These are phyloP conservation scores for Babjeviella inositovora DNA, from an alignment of 805 yeast species.

Conservation along the genomic window DNA sequence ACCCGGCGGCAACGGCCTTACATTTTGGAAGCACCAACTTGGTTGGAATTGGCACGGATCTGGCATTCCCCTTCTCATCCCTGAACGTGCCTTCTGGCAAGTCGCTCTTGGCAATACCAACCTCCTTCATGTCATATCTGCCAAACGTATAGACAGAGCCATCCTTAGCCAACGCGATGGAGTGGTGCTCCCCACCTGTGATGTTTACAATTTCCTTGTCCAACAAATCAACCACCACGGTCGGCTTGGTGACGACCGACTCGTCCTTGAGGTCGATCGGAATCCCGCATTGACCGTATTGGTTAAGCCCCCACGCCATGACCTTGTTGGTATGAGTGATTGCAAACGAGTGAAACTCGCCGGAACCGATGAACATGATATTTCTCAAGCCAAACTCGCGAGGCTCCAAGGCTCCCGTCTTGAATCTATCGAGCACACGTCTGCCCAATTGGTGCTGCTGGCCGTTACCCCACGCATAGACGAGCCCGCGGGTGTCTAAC, in stretches of 20 bases:
- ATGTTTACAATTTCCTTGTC: slow-evolving; percentile 41
- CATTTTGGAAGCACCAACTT: slow-evolving; percentile 43
- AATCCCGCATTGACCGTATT: slow-evolving; percentile 91
- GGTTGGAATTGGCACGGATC: slow-evolving; percentile 81
- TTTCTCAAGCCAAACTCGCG: slow-evolving; percentile 72
- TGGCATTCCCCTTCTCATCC: slow-evolving; percentile 67
- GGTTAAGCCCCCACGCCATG: slow-evolving; percentile 89
- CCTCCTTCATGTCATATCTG: slow-evolving; percentile 83
- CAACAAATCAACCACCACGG: slow-evolving; percentile 48
- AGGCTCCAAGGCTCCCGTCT: slow-evolving; percentile 60
- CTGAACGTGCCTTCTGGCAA: slow-evolving; percentile 59
- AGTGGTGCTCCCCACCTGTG: slow-evolving; percentile 92
- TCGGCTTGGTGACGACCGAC: slow-evolving; percentile 64
- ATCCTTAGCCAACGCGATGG: slow-evolving; percentile 52
- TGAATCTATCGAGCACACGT: slow-evolving; percentile 64
- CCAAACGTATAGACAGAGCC: slow-evolving; percentile 83
- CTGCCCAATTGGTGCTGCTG: slow-evolving; percentile 89
- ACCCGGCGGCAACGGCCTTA: slow-evolving; percentile 60
- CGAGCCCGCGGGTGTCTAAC: slow-evolving; percentile 70
- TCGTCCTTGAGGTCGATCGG: slow-evolving; percentile 73
- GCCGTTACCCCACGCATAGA: slow-evolving; percentile 96
- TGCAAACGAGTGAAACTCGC: slow-evolving; percentile 95
- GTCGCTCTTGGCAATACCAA: slow-evolving; percentile 56
- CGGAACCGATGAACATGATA: slow-evolving; percentile 71
- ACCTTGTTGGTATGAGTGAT: slow-evolving; percentile 58